These are phyloP conservation scores for Candida ponderosae DNA, from an alignment of 805 yeast species.

Conservation along the genomic window DNA sequence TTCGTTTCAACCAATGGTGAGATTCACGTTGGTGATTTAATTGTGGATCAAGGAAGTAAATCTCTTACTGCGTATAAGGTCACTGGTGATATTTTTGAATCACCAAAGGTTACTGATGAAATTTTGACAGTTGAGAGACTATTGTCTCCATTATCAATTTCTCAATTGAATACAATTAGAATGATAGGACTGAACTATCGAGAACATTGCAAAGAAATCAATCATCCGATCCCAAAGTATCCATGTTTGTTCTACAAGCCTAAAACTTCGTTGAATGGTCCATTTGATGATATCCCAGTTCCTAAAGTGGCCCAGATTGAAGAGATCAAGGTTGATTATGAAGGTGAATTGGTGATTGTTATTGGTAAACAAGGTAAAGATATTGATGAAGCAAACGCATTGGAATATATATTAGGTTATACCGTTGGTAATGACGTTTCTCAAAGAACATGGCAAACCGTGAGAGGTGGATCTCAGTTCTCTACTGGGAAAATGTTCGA, in stretches of 20 bases:
- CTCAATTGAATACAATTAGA: conserved; percentile 29
- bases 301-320: conserved; percentile 25
- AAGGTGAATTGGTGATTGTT: conserved; percentile 40
- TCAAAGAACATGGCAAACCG: conserved; percentile 41
- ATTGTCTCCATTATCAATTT: conserved; percentile 28
- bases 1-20: conserved; percentile 36
- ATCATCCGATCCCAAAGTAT: conserved; percentile 29
- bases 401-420: conserved; percentile 37
- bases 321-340: conserved; percentile 37
- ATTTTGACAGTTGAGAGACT: conserved; percentile 22
- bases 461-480: conserved; percentile 42
- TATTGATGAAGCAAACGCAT: conserved; percentile 32
- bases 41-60: conserved; percentile 25
- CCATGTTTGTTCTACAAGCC: conserved; percentile 45
- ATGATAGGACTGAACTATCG: conserved; percentile 40
- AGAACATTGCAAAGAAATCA: conserved; percentile 29
- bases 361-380: conserved; percentile 36
- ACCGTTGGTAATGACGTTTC: conserved; percentile 44
- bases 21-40: conserved; percentile 37
- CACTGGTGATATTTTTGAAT: conserved; percentile 34
- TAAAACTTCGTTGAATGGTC: conserved; percentile 33
- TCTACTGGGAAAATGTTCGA: conserved; percentile 40
- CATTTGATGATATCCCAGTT: conserved; percentile 30
- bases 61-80: conserved; percentile 33
- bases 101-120: conserved; percentile 25